Evolutionary conservation across 2,329 filamentous ascomycete genomes (phyloP).

Genomic region (Xylariaceae sp.): DNA sequence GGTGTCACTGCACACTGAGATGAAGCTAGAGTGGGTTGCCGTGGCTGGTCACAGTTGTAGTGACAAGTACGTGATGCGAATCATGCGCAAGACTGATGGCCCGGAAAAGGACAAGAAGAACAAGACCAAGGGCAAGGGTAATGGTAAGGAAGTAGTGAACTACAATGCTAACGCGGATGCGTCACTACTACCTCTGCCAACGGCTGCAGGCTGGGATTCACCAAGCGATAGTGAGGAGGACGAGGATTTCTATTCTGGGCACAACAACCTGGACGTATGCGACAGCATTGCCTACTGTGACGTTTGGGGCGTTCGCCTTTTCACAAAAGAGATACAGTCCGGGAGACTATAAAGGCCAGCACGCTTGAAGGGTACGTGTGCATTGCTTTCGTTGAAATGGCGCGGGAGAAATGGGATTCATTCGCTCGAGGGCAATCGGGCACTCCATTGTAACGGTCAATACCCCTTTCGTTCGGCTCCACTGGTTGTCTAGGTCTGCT

Average conservation of each 20-base stretch:
- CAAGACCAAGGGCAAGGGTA: constrained; percentile 35
- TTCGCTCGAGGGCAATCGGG: no score
- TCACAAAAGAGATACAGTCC: constrained; percentile 50
- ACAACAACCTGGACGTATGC: constrained; percentile 33
- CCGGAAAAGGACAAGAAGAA: constrained; percentile 23
- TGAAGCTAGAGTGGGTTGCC: constrained; percentile 56
- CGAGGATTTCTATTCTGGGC: constrained; percentile 9
- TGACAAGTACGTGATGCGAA: constrained; percentile 45
- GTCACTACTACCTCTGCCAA: constrained; percentile 24
- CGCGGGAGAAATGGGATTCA: no score
- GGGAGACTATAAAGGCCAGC: constrained; percentile 33
- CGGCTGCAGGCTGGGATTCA: constrained; percentile 22
- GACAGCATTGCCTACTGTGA: constrained; percentile 40
- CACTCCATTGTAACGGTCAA: no score
- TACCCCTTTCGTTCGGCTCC: no score
- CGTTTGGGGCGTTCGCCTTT: constrained; percentile 48
- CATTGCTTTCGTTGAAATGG: no score
- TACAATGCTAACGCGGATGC: constrained; percentile 8
- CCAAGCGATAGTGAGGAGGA: constrained; percentile 32
- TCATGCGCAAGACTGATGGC: constrained; percentile 37
- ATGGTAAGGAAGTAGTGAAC: constrained; percentile 27
- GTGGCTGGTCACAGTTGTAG: constrained; percentile 31
- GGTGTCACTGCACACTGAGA: constrained; percentile 48
- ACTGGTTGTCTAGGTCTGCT: no score
- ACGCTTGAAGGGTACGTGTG: no score